Percentiles rank a stretch among this genome's conserved stretches.
phyloP scores from a whole-genome alignment of 768 basidiomycete species.

The Phaeolepiota aurea region DNA sequence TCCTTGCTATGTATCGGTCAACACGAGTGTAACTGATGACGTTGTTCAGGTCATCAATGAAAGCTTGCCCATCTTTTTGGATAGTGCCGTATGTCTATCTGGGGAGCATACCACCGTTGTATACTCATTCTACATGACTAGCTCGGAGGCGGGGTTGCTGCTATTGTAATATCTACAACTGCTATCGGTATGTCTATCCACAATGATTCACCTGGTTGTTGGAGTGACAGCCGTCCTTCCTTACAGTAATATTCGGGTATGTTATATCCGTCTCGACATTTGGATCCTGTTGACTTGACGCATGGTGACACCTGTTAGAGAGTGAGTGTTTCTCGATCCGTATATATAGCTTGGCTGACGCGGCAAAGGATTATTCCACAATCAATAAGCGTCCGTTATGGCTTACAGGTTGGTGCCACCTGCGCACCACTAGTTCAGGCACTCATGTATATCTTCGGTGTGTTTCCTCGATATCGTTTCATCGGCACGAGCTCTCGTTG shows the following conservation, averaged over 20 bases:
- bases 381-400: conserved; percentile 69
- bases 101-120: too few species aligned
- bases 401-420: conserved; percentile 70
- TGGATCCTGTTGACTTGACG: too few species aligned
- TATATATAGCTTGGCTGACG: too few species aligned
- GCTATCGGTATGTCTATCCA: conserved; percentile 41
- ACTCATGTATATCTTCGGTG: conserved; percentile 60
- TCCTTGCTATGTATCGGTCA: background rate
- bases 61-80: conserved; percentile 76
- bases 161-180: conserved; percentile 70
- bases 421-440: conserved; percentile 69
- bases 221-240: too few species aligned
- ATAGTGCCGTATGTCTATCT: conserved; percentile 48
- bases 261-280: too few species aligned
- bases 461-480: conserved; percentile 3
- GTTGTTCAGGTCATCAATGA: conserved; percentile 64
- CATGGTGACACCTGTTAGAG: too few species aligned
- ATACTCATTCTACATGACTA: conserved; percentile 8
- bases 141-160: conserved; percentile 62
- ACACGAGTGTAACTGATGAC: background rate
- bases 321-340: conserved; percentile 43
- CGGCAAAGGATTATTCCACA: conserved; percentile 56
- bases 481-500: background rate
- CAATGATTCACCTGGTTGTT: background rate
- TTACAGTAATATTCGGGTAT: conserved; percentile 74